phyloP scores from a whole-genome alignment of 352 stramenopile species.

The Globisporangium abappressorium region DNA sequence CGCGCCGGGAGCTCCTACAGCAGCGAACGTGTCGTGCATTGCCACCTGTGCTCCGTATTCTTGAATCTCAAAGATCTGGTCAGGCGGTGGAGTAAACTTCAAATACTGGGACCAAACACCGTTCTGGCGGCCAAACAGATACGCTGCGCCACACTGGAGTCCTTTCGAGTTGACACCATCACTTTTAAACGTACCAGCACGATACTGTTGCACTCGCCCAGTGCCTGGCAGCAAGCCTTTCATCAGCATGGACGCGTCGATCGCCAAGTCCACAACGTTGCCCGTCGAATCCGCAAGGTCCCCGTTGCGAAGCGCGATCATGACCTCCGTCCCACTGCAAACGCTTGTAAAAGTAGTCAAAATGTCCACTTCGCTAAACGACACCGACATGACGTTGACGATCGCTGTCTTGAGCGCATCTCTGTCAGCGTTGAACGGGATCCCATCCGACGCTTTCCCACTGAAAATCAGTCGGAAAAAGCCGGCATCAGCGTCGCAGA shows the following conservation, averaged over 20 bases:
- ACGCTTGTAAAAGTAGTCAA: conserved; percentile 45
- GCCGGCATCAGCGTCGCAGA: conserved; percentile 73
- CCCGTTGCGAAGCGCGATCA: conserved; percentile 45
- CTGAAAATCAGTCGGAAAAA: conserved; percentile 67
- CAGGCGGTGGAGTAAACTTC: conserved; percentile 52
- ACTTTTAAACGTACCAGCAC: conserved; percentile 49
- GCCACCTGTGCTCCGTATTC: conserved; percentile 60
- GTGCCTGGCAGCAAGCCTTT: conserved; percentile 30
- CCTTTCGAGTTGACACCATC: conserved; percentile 63
- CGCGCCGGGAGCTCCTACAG: conserved; percentile 56
- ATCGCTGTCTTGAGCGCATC: conserved; percentile 47
- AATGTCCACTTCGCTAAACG: conserved; percentile 51
- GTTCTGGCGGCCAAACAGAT: conserved; percentile 49
- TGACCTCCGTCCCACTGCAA: conserved; percentile 51
- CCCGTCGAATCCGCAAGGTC: conserved; percentile 56
- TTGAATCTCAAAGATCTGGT: conserved; percentile 34
- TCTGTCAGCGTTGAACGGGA: conserved; percentile 60
- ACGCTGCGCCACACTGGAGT: conserved; percentile 64
- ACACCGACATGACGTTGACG: conserved; percentile 52
- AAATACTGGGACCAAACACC: conserved; percentile 48
- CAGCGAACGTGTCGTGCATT: conserved; percentile 48
- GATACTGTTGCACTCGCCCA: conserved; percentile 54
- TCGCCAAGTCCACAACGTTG: conserved; percentile 55
- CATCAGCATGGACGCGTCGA: conserved; percentile 40
- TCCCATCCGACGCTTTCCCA: conserved; percentile 42